These are phyloP conservation scores for Pseudoscleropodium purum DNA, from an alignment of 225 moss, liverwort and hornwort species.

Conservation along the genomic window DNA sequence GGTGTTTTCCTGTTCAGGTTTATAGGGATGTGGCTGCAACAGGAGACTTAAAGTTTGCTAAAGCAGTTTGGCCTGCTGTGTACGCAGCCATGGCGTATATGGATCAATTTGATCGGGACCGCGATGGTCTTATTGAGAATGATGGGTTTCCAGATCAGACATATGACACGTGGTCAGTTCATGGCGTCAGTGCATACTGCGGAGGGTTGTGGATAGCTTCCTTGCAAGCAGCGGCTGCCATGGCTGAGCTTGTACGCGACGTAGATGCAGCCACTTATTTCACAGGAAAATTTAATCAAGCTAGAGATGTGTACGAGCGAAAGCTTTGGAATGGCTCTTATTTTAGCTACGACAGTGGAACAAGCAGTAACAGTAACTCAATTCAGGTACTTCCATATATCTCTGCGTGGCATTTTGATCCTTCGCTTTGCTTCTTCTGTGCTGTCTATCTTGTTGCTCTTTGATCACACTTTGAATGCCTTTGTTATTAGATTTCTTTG, in stretches of 20 bases:
- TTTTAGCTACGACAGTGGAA: constrained; percentile 92
- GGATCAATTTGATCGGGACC: constrained; percentile 94
- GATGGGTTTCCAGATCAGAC: constrained; percentile 99
- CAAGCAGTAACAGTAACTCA: constrained; percentile 71
- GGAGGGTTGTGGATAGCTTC: constrained; percentile 94
- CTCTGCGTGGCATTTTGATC: background rate
- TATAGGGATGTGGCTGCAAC: constrained; percentile 89
- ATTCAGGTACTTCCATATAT: constrained; percentile 44
- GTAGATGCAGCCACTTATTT: constrained; percentile 74
- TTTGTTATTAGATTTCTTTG: background rate
- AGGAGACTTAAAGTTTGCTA: constrained; percentile 70
- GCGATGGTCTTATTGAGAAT: constrained; percentile 92
- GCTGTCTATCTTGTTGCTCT: background rate
- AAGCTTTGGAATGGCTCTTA: constrained; percentile 93
- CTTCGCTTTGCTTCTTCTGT: background rate
- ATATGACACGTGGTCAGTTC: constrained; percentile 89
- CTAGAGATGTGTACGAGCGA: constrained; percentile 68
- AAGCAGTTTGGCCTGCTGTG: constrained; percentile 91
- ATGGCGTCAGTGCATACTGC: constrained; percentile 95
- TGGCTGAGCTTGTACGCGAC: constrained; percentile 75
- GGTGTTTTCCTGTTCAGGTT: constrained; percentile 39
- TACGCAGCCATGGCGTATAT: constrained; percentile 99
- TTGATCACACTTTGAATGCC: background rate
- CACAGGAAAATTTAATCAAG: constrained; percentile 63
- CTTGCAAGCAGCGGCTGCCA: constrained; percentile 86